These are phyloP conservation scores for Eucalyptus rudis DNA, from an alignment of 345 rosid genomes.

Conservation along the genomic window DNA sequence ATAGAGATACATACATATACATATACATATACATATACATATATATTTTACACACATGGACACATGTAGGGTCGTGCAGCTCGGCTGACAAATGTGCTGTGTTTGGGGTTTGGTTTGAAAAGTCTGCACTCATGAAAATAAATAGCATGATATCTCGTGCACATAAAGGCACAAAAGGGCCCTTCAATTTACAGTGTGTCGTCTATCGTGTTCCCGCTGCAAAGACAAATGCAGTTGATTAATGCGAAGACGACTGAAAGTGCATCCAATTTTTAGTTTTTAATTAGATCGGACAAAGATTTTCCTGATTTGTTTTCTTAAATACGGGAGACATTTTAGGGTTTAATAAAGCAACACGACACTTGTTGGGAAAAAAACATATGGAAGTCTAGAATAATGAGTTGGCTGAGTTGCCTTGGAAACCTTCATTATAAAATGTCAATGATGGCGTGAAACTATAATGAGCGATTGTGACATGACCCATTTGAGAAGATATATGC, in stretches of 20 bases:
- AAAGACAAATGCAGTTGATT: not conserved
- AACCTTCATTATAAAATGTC: too few species aligned
- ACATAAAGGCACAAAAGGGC: not conserved
- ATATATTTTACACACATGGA: not conserved
- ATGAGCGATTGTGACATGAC: not conserved
- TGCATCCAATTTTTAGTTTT: not conserved
- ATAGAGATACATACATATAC: accelerated
- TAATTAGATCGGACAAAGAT: not conserved
- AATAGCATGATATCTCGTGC: not conserved
- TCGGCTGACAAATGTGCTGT: not conserved
- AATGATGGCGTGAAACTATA: too few species aligned
- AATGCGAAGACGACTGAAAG: not conserved
- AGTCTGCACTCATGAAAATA: not conserved
- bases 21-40: too few species aligned
- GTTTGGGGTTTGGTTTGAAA: not conserved
- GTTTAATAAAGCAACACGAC: not conserved
- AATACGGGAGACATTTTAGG: not conserved
- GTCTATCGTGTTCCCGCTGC: not conserved
- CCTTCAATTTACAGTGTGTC: not conserved
- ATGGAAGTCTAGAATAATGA: not conserved
- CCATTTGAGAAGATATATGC: not conserved
- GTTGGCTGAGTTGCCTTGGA: not conserved
- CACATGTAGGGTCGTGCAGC: not conserved
- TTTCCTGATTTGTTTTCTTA: not conserved
- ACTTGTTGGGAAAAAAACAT: not conserved